Base-by-base conservation (phyloP, 2,329 filamentous ascomycete genomes). In the Microsporum canis region DNA sequence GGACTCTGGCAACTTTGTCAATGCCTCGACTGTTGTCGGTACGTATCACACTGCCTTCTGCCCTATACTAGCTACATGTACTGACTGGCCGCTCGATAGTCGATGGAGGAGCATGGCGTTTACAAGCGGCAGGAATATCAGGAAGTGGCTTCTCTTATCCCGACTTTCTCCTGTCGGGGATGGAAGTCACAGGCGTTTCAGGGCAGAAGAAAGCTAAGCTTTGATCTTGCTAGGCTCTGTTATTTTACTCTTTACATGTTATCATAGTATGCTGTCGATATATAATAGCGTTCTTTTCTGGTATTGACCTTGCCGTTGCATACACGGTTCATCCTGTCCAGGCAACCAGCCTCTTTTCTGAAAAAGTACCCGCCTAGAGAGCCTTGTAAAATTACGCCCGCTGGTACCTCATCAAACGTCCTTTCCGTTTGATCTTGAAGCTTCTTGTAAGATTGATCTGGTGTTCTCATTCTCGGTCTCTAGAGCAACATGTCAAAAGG, bases 1-100 rank as follows among this genome's bases (percentile, higher is more conserved):
- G 53, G 88, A 95, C 53, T 85, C 89, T 0, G 92, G 87, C 0
- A 90, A 87, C 71, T 96, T 88, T 72, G 84, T 97, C 55, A 96
- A 88, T 66, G 94, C 91, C 0, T 86, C 90, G 66, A 83, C 84
- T 2, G 75, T 96, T 39, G 88, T 95, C 36, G 81, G 74, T 76
- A 66, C 61, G 74, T 72, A 31, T 29, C 3, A 23, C 17, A 23
- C 17, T 23, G 17, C 10, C 14, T 29, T 14, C 69, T 71, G 3
- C 33, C 23, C 34, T n/a, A 14, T 27, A 12, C 27, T 58, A 23
- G 23, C 33, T 31, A 36, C 27, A 17, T 43, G 56, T 23, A 10
- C 29, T 23, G 8, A 36, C 27, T 29, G 41, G 3, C 17, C 2
- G 51, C 23, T 51, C 17, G 29, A 27, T 58, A 76, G 74, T 76